Percentiles rank a stretch among this genome's conserved stretches.
phyloP scores from a whole-genome alignment of 164 flowering plant genomes.

The Stephania cephalantha region DNA sequence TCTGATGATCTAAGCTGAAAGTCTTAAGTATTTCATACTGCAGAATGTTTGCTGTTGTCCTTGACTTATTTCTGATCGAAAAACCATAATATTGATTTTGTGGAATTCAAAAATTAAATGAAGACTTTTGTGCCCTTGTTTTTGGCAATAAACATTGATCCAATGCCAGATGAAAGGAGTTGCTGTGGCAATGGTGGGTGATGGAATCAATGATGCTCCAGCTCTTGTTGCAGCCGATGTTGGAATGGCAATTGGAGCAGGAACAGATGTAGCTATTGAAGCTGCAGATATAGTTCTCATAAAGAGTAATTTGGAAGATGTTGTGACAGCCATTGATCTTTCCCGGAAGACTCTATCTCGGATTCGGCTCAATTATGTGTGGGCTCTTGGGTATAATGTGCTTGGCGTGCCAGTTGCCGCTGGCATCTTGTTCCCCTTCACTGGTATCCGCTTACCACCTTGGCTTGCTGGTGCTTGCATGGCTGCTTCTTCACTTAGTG shows the following conservation, averaged over 20 bases:
- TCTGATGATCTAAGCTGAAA: background rate
- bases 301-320: slow-evolving; percentile 86
- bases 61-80: background rate
- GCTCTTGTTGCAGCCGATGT: slow-evolving; percentile 93
- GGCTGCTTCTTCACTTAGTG: slow-evolving; percentile 94
- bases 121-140: background rate
- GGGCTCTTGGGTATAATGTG: slow-evolving; percentile 96
- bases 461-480: slow-evolving; percentile 98
- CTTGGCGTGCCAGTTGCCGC: slow-evolving; percentile 88
- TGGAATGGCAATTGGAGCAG: slow-evolving; percentile 98
- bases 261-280: slow-evolving; percentile 89
- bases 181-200: slow-evolving; percentile 93
- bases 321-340: slow-evolving; percentile 83
- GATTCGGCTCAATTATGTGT: slow-evolving; percentile 73
- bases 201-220: slow-evolving; percentile 91
- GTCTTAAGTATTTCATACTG: background rate
- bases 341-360: slow-evolving; percentile 73
- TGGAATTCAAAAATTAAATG: background rate
- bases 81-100: background rate
- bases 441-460: slow-evolving; percentile 80
- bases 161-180: slow-evolving; percentile 46
- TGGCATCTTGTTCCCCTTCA: slow-evolving; percentile 72
- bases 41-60: background rate
- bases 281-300: slow-evolving; percentile 92
- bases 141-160: background rate